phyloP scores from a whole-genome alignment of 2,329 filamentous ascomycete genomes.

The Penicillium sp. region DNA sequence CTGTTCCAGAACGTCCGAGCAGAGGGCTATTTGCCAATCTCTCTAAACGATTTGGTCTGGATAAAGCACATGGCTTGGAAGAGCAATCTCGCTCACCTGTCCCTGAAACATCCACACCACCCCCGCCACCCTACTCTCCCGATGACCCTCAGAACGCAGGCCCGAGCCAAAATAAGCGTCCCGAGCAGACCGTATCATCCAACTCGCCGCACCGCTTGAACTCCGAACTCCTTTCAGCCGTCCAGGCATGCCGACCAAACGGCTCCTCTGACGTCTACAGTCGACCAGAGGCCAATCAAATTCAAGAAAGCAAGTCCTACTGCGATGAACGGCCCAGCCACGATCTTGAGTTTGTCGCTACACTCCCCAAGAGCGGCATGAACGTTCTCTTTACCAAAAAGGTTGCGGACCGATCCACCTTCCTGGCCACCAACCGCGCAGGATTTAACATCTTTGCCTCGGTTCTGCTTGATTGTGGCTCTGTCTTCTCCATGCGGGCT shows the following conservation, averaged over 20 bases:
- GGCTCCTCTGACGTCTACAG: slow-evolving; percentile 74
- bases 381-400: slow-evolving; percentile 70
- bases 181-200: slow-evolving; percentile 33
- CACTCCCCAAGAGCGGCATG: slow-evolving; percentile 68
- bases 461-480: slow-evolving; percentile 69
- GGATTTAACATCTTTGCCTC: slow-evolving; percentile 70
- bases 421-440: slow-evolving; percentile 62
- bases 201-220: slow-evolving; percentile 46
- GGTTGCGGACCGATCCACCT: slow-evolving; percentile 54
- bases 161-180: slow-evolving; percentile 24
- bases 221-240: slow-evolving; percentile 67
- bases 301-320: slow-evolving; percentile 82
- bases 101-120: slow-evolving; percentile 30
- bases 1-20: slow-evolving; percentile 47
- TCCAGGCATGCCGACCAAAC: slow-evolving; percentile 75
- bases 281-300: slow-evolving; percentile 68
- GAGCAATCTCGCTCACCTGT: slow-evolving; percentile 27
- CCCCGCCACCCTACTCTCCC: slow-evolving; percentile 45
- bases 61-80: slow-evolving; percentile 39
- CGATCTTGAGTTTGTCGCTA: slow-evolving; percentile 70
- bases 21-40: slow-evolving; percentile 69
- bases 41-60: slow-evolving; percentile 68
- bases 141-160: slow-evolving; percentile 31
- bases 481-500: slow-evolving; percentile 70
- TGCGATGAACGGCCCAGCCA: slow-evolving; percentile 77